Conservation (phyloP, 805 yeast genomes). For the Cyberlindnera americana region DNA sequence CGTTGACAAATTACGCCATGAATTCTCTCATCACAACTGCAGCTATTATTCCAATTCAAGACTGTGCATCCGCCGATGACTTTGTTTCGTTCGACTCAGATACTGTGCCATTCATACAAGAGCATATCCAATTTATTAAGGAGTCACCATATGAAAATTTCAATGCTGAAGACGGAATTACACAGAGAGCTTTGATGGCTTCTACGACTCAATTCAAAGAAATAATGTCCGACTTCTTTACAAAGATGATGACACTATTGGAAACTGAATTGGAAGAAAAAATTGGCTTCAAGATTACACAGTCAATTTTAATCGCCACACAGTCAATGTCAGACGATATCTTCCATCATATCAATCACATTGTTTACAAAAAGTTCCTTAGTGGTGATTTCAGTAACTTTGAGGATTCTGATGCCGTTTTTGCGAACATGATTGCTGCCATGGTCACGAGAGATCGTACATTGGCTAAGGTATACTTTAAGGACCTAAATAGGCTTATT, state of each 20-base stretch:
- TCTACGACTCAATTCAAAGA: slow-evolving; percentile 69
- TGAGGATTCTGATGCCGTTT: slow-evolving; percentile 56
- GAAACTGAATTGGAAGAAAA: slow-evolving; percentile 45
- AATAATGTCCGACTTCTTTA: slow-evolving; percentile 52
- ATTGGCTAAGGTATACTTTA: slow-evolving; percentile 26
- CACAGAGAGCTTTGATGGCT: slow-evolving; percentile 59
- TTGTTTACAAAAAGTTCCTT: slow-evolving; percentile 39
- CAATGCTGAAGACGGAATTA: slow-evolving; percentile 40
- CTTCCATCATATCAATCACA: slow-evolving; percentile 41
- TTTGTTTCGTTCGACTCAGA: slow-evolving; percentile 37
- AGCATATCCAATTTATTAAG: slow-evolving; percentile 54
- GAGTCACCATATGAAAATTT: slow-evolving; percentile 30
- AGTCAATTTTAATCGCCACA: slow-evolving; percentile 43
- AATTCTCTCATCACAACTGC: slow-evolving; percentile 68
- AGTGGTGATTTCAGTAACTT: slow-evolving; percentile 50
- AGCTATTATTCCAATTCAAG: slow-evolving; percentile 67
- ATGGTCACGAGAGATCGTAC: slow-evolving; percentile 55
- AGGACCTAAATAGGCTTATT: slow-evolving; percentile 39
- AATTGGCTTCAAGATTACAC: slow-evolving; percentile 37
- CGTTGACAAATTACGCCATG: slow-evolving; percentile 64
- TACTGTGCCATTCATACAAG: slow-evolving; percentile 55
- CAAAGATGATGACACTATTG: slow-evolving; percentile 56
- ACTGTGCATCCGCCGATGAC: slow-evolving; percentile 42
- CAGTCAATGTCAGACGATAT: slow-evolving; percentile 61
- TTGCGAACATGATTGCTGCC: slow-evolving; percentile 70